Percentiles rank a stretch among this genome's conserved stretches.
Evolutionary conservation across 1,139 yeast genomes (phyloP).

Genomic region (Nakaseomyces uthaithaninus): DNA sequence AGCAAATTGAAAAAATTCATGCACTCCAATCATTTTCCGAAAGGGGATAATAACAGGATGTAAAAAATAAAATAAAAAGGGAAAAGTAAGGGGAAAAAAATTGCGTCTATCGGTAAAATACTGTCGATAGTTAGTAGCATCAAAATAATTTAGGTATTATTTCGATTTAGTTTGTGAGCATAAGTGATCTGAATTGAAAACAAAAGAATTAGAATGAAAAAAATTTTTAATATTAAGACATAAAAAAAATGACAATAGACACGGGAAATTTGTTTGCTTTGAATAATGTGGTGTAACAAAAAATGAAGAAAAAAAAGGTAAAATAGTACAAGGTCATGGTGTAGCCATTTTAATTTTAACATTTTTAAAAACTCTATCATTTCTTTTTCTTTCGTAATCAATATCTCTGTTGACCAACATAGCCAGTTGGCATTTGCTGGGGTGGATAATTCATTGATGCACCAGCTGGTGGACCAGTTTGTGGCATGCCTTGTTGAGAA

Average conservation of each 20-base stretch:
- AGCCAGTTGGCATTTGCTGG: constrained; percentile 7
- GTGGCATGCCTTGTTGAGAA: constrained; percentile 13
- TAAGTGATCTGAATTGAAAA: background rate
- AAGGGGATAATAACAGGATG: background rate
- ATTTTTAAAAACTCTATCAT: constrained; percentile 10
- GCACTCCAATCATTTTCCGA: background rate
- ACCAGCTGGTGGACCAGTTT: constrained; percentile 11
- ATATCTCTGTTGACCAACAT: constrained; percentile 6
- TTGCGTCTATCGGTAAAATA: too few relatives aligned
- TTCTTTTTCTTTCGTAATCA: background rate
- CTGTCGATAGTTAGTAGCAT: background rate
- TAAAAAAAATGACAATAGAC: background rate
- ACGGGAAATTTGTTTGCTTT: background rate
- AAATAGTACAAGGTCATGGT: constrained; percentile 9
- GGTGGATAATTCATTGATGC: constrained; percentile 7
- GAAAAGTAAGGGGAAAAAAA: background rate
- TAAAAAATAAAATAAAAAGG: background rate
- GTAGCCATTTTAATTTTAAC: constrained; percentile 7
- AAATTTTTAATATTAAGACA: background rate
- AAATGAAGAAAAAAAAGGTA: constrained; percentile 9
- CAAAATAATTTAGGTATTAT: background rate
- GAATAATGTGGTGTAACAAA: constrained; percentile 2
- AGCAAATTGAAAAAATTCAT: background rate
- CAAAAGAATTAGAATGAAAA: constrained; percentile 4
- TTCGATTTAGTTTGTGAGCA: constrained; percentile 3